Base-by-base conservation (phyloP, 352 stramenopile species). In the Phytophthora palmivora region DNA sequence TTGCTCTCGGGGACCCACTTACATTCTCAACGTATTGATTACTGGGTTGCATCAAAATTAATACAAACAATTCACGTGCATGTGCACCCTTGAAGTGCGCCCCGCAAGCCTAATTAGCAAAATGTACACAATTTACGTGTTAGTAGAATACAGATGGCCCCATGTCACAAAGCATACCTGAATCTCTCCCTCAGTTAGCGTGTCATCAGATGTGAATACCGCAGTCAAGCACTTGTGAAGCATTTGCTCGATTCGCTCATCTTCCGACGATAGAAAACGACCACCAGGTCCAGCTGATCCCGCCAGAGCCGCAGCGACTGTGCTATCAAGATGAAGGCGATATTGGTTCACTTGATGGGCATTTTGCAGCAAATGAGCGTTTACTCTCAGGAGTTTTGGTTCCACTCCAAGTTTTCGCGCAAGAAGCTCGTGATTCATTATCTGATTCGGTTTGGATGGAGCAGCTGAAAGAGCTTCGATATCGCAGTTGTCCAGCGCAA, bases 41-140 rank as follows among this genome's bases (percentile, higher is more conserved):
- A 33, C 67, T 89, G 2, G 86, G 86, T 42, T 95, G 86, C 86
- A 93, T 93, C n/a, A 95, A 52, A 26, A 95, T 95, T 30, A 95
- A 59, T 22, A 95, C 86, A 46, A 95, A 92, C 16, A 95, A 49
- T 33, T 95, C 86, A 19, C 86, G 70, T 0, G 86, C 86, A 46
- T 93, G 88, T 38, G 76, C 71, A 26, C 67, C 79, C 48, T 89
- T 92, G 63, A 95, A 93, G 15, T 75, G 60, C 6, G 39, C 41
- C 52, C 91, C 79, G 26, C 86, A 95, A 22, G 69, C 36, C 81
- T 92, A 15, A n/a, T 19, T 41, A 18, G n/a, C 16, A 67, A 54
- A 45, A 45, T 30, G 4, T 16, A 36, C 33, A 24, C 11, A 38
- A 34, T 6, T 16, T 26, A 7, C 42, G 18, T 52, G 28, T 55